Conservation (phyloP, 2,329 filamentous ascomycete genomes). For the Monosporascus sp. region DNA sequence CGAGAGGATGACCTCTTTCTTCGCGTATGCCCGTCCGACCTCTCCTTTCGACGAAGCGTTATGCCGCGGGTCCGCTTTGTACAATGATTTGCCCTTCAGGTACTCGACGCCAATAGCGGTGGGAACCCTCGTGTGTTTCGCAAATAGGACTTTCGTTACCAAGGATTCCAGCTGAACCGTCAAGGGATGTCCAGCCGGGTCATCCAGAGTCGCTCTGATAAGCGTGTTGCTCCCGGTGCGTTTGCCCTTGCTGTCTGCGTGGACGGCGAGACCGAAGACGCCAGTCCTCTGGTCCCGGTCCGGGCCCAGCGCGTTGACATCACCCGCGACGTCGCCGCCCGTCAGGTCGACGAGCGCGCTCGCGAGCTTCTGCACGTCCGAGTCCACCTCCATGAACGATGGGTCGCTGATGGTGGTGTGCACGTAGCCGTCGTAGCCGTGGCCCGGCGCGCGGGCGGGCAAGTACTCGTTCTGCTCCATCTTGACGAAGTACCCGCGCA, state of each 20-base stretch:
- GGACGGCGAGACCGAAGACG: slow-evolving; percentile 21
- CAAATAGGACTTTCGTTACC: slow-evolving; percentile 23
- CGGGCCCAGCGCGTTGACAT: slow-evolving; percentile 21
- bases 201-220: slow-evolving; percentile 42
- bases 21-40: slow-evolving; percentile 18
- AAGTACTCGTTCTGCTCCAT: slow-evolving; percentile 25
- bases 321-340: slow-evolving; percentile 21
- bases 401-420: slow-evolving; percentile 24
- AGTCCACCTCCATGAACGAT: slow-evolving; percentile 17
- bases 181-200: slow-evolving; percentile 40
- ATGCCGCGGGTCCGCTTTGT: slow-evolving; percentile 28
- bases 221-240: slow-evolving; percentile 42
- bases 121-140: slow-evolving; percentile 16
- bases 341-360: slow-evolving; percentile 14
- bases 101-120: slow-evolving; percentile 24
- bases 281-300: slow-evolving; percentile 22
- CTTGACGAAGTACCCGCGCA: slow-evolving; percentile 20
- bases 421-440: slow-evolving; percentile 25
- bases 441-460: slow-evolving; percentile 18
- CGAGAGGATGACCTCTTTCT: slow-evolving; percentile 43
- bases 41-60: slow-evolving; percentile 26
- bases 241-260: slow-evolving; percentile 21
- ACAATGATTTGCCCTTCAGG: slow-evolving; percentile 26
- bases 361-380: slow-evolving; percentile 18
- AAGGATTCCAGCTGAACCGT: slow-evolving; percentile 26